Base-by-base conservation (phyloP, 306 rosid species). In the Trifolium pratense region DNA sequence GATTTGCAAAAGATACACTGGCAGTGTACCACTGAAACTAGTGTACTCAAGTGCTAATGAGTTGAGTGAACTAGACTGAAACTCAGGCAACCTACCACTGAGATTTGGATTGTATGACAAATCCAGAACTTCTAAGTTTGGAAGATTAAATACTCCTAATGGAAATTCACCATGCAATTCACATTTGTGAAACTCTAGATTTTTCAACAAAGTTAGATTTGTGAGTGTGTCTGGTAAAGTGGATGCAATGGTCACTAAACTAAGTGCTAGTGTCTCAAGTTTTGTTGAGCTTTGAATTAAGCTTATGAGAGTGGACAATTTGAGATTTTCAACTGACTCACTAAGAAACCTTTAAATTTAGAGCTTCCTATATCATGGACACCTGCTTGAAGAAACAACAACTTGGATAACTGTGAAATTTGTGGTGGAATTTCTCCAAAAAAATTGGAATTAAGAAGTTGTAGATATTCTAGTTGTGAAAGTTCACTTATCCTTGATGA, bases 21-120 rank as follows among this genome's bases (percentile, higher is more conserved):
- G 84, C 31, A 84, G 17, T 1, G 70, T 9, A 9, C 87, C 87
- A 39, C 16, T 31, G 52, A 85, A 85, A 66, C 49, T 46, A 8
- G 81, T 81, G 1, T 0, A 0, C 0, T 1, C 9, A n/a, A 84
- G 59, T 31, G 0, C 2, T 45, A 84, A 45, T 5, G 0, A 0
- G 55, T 8, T 2, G 3, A 81, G 21, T 39, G 74, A 51, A 1
- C 31, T 56, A 0, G 31, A 59, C 60, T 52, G 73, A 48, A 81
- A 66, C 13, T 70, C 79, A 14, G 88, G 88, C n/a, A 86, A 59
- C 5, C 68, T 29, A 32, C 86, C 86, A 0, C 0, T 52, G 26
- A 86, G 82, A 5, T 79, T 0, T 1, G 1, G 14, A 45, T 86
- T 86, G 0, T 0, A 0, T 0, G 11, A 0, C 1, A 79, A 1